Base-by-base conservation (phyloP, 306 rosid genomes). In the Trichosanthes truncata region DNA sequence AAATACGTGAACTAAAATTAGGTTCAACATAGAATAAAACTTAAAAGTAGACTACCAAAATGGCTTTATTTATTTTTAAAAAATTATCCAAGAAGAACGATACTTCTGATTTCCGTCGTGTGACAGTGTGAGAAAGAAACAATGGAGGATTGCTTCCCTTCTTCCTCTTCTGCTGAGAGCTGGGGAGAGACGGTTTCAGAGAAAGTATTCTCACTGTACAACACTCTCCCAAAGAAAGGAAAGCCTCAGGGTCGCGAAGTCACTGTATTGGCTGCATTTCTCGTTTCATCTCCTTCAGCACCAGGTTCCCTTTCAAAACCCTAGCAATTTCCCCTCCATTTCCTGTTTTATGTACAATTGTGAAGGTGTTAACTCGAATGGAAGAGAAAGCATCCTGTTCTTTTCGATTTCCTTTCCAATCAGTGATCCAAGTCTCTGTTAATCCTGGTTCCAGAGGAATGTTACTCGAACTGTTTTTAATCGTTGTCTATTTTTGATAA, bases 161-260 rank as follows among this genome's bases (percentile, higher is more conserved):
- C 82, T 75, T 40, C 85, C 23, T 76, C 85, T 67, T 74, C 80
- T n/a, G 78, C 81, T 0, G 85, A 78, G 73, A 31, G 35, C 29
- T 90, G 87, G 84, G 96, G 88, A 0, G 73, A 81, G 82, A 84
- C 61, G 66, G 88, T 91, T 14, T 89, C 93, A 0, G 83, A 84
- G 77, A 85, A 85, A 78, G 97, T 91, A 68, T 74, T 86, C 10
- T 78, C 88, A 52, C 53, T 89, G 46, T 92, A 95, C 86, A 81
- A 72, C 40, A 81, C 91, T 45, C 90, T 95, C 45, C 92, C 93
- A 4, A 95, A 91, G 82, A 95, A 95, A 85, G 98, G 98, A 1
- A 92, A 91, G 80, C 96, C 97, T 81, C 98, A 92, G 85, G 97
- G 93, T 36, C 90, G 88, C 81, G 97, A 92, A 89, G 91, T 95